Percentiles rank a stretch among this genome's conserved stretches.
Conservation (phyloP, 148 eudicot species). For the Fagopyrum tataricum region DNA sequence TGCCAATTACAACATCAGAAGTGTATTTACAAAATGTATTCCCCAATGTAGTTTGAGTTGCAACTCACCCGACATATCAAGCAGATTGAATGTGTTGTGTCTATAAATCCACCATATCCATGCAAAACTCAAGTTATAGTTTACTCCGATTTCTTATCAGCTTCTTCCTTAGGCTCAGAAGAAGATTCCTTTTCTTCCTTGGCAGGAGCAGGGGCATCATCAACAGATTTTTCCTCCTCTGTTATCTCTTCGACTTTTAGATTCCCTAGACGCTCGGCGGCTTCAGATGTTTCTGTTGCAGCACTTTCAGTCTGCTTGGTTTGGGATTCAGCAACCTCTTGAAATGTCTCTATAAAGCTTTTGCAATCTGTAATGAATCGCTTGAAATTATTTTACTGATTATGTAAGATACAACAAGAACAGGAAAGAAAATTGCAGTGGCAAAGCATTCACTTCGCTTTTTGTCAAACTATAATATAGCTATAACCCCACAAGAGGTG, state of each 20-base stretch:
- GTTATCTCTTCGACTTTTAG: conserved; percentile 52
- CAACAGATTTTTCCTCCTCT: conserved; percentile 29
- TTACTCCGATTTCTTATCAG: not conserved
- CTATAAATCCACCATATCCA: not conserved
- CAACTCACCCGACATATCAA: not conserved
- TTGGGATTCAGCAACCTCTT: conserved; percentile 76
- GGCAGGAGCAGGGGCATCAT: conserved; percentile 10
- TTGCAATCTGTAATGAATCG: conserved; percentile 49
- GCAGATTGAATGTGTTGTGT: not conserved
- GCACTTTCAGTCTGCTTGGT: conserved; percentile 37
- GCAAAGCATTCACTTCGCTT: not conserved
- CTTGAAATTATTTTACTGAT: not conserved
- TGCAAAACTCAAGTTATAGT: too few relatives aligned
- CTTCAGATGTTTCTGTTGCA: conserved; percentile 38
- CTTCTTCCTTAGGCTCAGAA: conserved; percentile 3
- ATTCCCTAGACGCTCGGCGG: conserved; percentile 65
- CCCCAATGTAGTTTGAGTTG: not conserved
- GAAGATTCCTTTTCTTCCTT: conserved; percentile 3
- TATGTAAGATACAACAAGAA: not conserved
- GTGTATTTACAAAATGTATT: conserved; percentile 39
- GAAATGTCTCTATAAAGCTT: conserved; percentile 60
- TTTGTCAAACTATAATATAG: not conserved
- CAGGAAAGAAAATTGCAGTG: not conserved
- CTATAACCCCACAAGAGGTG: not conserved
- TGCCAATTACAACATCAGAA: conserved; percentile 55